Evolutionary conservation across 2,329 filamentous ascomycete species (phyloP).

Genomic region (Metarhizium brunneum): DNA sequence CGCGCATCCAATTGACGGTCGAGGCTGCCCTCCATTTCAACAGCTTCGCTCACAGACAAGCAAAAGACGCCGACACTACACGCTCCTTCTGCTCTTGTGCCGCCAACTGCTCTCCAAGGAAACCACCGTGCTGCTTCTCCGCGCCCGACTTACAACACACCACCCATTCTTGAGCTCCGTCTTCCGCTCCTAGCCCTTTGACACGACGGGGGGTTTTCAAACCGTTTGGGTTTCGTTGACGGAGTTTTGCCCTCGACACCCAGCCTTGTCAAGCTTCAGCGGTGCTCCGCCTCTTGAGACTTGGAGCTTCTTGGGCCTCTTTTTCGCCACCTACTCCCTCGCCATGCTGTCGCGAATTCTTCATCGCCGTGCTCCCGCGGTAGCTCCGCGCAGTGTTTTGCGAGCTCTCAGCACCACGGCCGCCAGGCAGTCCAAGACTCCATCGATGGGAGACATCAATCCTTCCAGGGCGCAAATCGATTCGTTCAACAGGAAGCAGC

Average conservation of each 20-base stretch:
- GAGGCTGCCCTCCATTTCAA: conserved; percentile 19
- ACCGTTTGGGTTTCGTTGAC: background rate
- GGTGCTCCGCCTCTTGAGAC: background rate
- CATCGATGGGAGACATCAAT: conserved; percentile 80
- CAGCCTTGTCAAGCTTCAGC: background rate
- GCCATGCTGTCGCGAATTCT: conserved; percentile 43
- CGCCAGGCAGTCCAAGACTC: conserved; percentile 38
- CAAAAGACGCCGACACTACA: background rate
- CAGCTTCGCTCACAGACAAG: background rate
- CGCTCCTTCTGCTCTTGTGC: conserved; percentile 1
- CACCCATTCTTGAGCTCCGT: background rate
- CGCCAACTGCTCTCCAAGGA: background rate
- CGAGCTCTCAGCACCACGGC: conserved; percentile 51
- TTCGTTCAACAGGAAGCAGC: conserved; percentile 75
- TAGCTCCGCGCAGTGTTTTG: conserved; percentile 36
- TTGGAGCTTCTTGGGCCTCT: conserved; percentile 1
- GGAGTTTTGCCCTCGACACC: background rate
- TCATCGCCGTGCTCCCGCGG: conserved; percentile 32
- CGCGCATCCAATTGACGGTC: conserved; percentile 19
- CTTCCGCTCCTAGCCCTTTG: background rate
- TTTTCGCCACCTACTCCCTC: conserved; percentile 13
- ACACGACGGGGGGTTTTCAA: background rate
- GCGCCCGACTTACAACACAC: background rate
- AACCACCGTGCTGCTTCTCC: conserved; percentile 1
- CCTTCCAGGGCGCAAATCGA: conserved; percentile 53